A percentile compares a stretch with the other conserved stretches of the same genome.
phyloP scores from a whole-genome alignment of 352 stramenopile genomes.

The Globisporangium iwayamae region DNA sequence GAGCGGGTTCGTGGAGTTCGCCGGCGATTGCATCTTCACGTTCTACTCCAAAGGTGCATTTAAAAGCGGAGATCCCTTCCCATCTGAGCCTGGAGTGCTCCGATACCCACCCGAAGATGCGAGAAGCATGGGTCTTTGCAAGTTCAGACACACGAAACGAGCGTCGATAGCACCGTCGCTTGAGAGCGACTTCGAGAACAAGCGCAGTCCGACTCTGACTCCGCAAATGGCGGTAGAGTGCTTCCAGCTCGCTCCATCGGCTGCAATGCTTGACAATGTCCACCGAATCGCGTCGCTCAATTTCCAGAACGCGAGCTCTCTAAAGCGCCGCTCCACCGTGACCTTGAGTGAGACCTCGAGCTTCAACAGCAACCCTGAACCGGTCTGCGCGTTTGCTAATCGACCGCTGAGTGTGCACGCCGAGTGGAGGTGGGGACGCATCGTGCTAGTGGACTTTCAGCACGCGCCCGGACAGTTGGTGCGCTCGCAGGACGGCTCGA shows the following conservation, averaged over 20 bases:
- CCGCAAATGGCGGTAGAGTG: not conserved
- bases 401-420: not conserved
- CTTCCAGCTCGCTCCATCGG: not conserved
- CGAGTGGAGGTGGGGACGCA: not conserved
- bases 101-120: constrained; percentile 14
- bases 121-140: constrained; percentile 14
- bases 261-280: not conserved
- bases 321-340: not conserved
- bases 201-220: not conserved
- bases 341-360: not conserved
- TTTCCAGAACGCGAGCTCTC: not conserved
- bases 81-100: not conserved
- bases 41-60: not conserved
- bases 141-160: not conserved
- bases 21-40: not conserved
- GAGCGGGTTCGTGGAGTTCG: not conserved
- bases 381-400: not conserved
- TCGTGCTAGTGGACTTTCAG: not conserved
- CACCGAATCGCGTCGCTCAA: not conserved
- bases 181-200: not conserved
- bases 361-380: not conserved
- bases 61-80: not conserved
- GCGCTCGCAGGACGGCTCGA: not conserved
- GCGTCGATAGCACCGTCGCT: not conserved
- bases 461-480: not conserved